Percentiles rank a stretch among this genome's conserved stretches.
These are phyloP conservation scores for Sugiyamaella floridensis DNA, from an alignment of 805 yeast genomes.

Conservation along the genomic window DNA sequence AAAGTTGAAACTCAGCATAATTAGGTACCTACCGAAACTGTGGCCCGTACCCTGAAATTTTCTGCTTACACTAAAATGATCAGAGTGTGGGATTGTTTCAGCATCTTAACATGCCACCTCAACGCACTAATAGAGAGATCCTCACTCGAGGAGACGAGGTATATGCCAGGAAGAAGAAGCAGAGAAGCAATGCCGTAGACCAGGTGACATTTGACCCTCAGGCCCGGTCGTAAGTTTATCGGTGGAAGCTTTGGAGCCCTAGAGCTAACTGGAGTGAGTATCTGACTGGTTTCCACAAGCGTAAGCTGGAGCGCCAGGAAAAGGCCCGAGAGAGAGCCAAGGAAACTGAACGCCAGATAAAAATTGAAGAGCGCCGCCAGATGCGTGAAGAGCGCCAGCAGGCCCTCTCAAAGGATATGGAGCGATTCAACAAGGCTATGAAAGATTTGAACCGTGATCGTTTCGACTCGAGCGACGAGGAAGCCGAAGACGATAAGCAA, in stretches of 20 bases:
- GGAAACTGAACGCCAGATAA: constrained; percentile 68
- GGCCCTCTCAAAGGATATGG: constrained; percentile 57
- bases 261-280: constrained; percentile 45
- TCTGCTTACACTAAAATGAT: not conserved
- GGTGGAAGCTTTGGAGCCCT: not conserved
- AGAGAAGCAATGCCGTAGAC: constrained; percentile 51
- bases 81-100: not conserved
- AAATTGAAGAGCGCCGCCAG: constrained; percentile 68
- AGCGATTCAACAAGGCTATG: constrained; percentile 46
- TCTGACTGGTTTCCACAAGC: constrained; percentile 91
- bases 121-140: constrained; percentile 59
- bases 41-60: not conserved
- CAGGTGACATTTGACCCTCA: constrained; percentile 81
- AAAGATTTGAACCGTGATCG: constrained; percentile 26
- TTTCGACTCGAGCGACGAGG: constrained; percentile 3
- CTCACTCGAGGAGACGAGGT: constrained; percentile 76
- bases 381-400: constrained; percentile 64
- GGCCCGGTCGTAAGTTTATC: constrained; percentile 44
- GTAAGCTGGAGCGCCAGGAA: constrained; percentile 83
- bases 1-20: not conserved
- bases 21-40: not conserved
- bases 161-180: constrained; percentile 64
- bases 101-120: constrained; percentile 7
- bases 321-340: constrained; percentile 69
- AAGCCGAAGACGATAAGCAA: constrained; percentile 27